Conservation (phyloP, 768 basidiomycete genomes). For the Sutorius australiensis region DNA sequence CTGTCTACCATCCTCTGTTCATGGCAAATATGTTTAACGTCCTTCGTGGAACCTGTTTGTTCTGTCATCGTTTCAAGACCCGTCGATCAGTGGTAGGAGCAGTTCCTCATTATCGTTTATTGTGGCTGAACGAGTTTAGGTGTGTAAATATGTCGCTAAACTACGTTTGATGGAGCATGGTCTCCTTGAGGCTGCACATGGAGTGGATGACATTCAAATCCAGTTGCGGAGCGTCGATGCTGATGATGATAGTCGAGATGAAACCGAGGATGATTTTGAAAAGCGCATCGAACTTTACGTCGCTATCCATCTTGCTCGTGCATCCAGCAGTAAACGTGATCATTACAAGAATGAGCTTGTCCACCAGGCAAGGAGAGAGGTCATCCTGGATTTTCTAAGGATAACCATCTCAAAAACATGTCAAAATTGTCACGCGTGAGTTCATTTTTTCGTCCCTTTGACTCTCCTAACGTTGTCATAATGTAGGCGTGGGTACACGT, state of each 20-base stretch:
- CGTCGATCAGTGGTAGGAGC: slow-evolving; percentile 61
- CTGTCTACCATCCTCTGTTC: slow-evolving; percentile 95
- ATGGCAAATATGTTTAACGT: slow-evolving; percentile 88
- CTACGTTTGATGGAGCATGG: slow-evolving; percentile 87
- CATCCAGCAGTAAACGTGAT: slow-evolving; percentile 63
- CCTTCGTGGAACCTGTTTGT: slow-evolving; percentile 84
- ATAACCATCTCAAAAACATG: slow-evolving; percentile 68
- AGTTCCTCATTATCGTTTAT: slow-evolving; percentile 5
- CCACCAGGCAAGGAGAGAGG: slow-evolving; percentile 79
- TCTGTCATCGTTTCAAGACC: slow-evolving; percentile 90
- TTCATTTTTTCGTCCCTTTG: slow-evolving; percentile 18
- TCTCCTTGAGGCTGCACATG: slow-evolving; percentile 75
- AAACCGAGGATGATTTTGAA: slow-evolving; percentile 60
- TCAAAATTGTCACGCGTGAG: slow-evolving; percentile 82
- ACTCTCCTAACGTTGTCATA: slow-evolving; percentile 3
- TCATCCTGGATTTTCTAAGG: slow-evolving; percentile 80
- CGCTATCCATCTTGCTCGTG: slow-evolving; percentile 40
- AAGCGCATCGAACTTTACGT: slow-evolving; percentile 65
- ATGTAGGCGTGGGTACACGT: slow-evolving; percentile 71
- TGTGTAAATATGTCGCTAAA: slow-evolving; percentile 81
- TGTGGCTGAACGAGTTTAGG: slow-evolving; percentile 38
- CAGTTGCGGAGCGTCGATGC: slow-evolving; percentile 32
- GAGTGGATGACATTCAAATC: slow-evolving; percentile 65
- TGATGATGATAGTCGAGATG: slow-evolving; percentile 44
- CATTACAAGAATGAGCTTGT: slow-evolving; percentile 86